Conservation (phyloP, 768 basidiomycete genomes). For the Dendrothele bispora region DNA sequence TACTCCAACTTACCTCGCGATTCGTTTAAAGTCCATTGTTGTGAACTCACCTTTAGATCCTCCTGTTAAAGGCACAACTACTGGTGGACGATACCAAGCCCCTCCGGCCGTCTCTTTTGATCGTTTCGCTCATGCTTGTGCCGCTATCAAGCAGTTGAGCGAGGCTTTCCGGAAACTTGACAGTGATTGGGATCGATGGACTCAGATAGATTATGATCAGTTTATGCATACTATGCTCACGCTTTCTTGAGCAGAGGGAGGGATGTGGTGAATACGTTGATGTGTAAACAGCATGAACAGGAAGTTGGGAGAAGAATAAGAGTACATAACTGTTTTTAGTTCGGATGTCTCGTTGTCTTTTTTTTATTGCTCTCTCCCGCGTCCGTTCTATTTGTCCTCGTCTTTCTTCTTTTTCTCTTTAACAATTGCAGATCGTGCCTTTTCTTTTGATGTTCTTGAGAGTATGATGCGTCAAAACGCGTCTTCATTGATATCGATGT, state of each 20-base stretch:
- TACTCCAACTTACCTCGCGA: neutral
- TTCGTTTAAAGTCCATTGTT: neutral
- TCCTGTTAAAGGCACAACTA: constrained; percentile 49
- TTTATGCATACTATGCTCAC: constrained; percentile 69
- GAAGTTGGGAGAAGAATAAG: no score
- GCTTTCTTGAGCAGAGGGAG: constrained; percentile 47
- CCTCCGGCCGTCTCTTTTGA: constrained; percentile 77
- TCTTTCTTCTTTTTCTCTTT: no score
- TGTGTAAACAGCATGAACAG: no score
- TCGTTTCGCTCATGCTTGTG: constrained; percentile 83
- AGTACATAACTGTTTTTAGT: no score
- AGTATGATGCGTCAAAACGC: no score
- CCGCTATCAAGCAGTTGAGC: constrained; percentile 73
- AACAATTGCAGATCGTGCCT: no score
- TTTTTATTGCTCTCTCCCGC: no score
- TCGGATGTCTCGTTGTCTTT: no score
- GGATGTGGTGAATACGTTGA: no score
- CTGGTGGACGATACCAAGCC: constrained; percentile 29
- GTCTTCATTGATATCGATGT: no score
- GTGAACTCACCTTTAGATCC: constrained; percentile 26
- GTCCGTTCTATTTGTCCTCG: no score
- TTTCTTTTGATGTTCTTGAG: no score
- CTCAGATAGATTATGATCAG: constrained; percentile 69
- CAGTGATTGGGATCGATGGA: constrained; percentile 64
- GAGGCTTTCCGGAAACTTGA: constrained; percentile 71